Evolutionary conservation across 2,329 filamentous ascomycete genomes (phyloP), one percentile per base, ranked within the genome.

Genomic region (Monilinia laxa): DNA sequence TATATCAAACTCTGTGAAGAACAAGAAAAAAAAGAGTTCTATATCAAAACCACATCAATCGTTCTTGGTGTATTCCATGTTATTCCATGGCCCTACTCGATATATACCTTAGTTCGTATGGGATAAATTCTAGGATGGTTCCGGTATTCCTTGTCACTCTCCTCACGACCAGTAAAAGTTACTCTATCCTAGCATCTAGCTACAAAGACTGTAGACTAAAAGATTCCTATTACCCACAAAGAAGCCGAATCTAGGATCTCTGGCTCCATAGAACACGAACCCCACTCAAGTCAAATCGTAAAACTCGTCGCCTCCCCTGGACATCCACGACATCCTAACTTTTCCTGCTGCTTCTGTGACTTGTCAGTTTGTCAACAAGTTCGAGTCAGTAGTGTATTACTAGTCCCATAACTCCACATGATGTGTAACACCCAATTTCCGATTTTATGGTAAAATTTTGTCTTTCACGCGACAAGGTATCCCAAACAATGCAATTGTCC

Each of bases 181-280:
- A 35, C 47, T 49, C 28, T 35, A 35, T 11, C 57, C 57, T 35
- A n/a, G 42, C 57, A 28, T 58, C 56, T n/a, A 47, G 25, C 25
- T 16, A 35, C 31, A 9, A 35, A 35, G 5, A 35, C 31, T 7
- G 31, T 35, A 47, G 18, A 58, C 12, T 14, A 10, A 18, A 59
- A 35, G 45, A 25, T 51, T 51, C 28, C 25, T 35, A 42, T 25
- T 55, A 65, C 54, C 63, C 54, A 60, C 45, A 59, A 60, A 65
- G 54, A 60, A 35, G 18, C 54, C 63, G 63, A 65, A 60, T 28
- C 45, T 65, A 65, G 25, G 28, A 49, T 58, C 3, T 35, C 16
- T 49, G 42, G 18, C 23, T 59, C 63, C 40, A 59, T 57, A 56
- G 25, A 65, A 59, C 58, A 25, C 28, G n/a, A 60, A 49, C 58